Base-by-base conservation (phyloP, 805 yeast species). In the Schwanniomyces occidentalis region DNA sequence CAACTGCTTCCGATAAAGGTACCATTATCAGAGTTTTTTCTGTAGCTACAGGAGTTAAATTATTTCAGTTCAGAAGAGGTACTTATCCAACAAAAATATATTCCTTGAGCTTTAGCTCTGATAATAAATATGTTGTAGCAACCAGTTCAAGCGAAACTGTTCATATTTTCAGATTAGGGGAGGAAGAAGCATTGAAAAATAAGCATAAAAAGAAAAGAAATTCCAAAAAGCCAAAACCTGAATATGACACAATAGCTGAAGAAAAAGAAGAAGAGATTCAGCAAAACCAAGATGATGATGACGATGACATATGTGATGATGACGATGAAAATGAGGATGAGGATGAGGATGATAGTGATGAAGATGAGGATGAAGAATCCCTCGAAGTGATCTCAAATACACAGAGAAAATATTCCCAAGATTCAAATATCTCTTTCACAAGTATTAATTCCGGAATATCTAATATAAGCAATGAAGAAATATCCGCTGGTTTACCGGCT, bases 61-160 rank as follows among this genome's bases (percentile, higher is more conserved):
- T 85, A 12, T 76, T 71, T 40, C 91, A 88, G 56, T 86, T 85
- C 57, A 71, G 96, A 44, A 66, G 96, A 47, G 96, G 96, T 1
- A 79, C 91, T 2, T 90, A 90, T 54, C 85, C 87, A 3, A 85
- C 97, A 2, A 75, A 70, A 42, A 85, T 93, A 12, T 79, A 78
- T 48, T 82, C 95, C 8, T 67, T 93, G 44, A 71, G 78, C 23
- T 93, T 93, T 61, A 83, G 87, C 42, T 64, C 70, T 16, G 84
- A 85, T 43, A 81, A 85, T 40, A 70, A 71, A 10, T 76, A 83
- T 42, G 65, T 93, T 19, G 76, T 87, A n/a, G 96, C 91, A 16
- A 78, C 91, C 8, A 83, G 95, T 17, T 79, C 95, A 2, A 87
- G 95, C 14, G 95, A 86, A 27, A 93, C 99, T 0, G 90, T 93